Percentiles rank a stretch among this genome's conserved stretches.
Evolutionary conservation across 2,329 filamentous ascomycete species (phyloP).

Genomic region (Zymoseptoria tritici): DNA sequence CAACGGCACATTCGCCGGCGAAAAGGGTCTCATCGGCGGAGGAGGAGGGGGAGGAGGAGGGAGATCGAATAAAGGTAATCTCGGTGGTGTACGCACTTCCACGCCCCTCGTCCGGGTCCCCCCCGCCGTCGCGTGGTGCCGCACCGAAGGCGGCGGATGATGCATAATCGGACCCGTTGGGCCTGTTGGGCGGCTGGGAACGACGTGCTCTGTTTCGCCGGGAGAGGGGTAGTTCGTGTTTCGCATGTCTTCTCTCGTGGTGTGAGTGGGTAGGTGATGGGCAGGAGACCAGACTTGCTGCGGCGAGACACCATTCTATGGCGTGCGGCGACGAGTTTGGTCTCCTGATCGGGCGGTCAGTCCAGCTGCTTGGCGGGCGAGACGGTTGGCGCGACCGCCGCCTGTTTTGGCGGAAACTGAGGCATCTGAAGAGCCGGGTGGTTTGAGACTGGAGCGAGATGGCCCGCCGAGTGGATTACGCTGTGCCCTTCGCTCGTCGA

Average conservation of each 20-base stretch:
- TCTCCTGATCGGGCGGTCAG: background rate
- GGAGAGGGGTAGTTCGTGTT: background rate
- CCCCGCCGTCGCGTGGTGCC: background rate
- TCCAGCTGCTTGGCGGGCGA: background rate
- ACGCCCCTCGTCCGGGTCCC: too few relatives aligned
- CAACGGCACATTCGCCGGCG: background rate
- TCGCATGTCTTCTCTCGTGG: background rate
- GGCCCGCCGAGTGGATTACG: background rate
- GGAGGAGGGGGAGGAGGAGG: background rate
- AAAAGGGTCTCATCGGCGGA: background rate
- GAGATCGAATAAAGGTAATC: background rate
- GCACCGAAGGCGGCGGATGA: background rate
- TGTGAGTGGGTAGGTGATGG: background rate
- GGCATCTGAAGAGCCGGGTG: background rate
- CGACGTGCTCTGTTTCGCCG: background rate
- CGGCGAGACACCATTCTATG: background rate
- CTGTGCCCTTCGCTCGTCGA: constrained; percentile 1
- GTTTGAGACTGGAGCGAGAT: background rate
- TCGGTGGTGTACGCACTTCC: background rate
- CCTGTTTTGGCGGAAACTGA: background rate
- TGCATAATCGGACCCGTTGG: background rate
- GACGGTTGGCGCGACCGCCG: background rate
- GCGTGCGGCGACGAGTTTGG: background rate
- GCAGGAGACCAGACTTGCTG: background rate
- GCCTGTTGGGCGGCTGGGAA: too few relatives aligned